phyloP scores from a whole-genome alignment of 129 eudicot species.

The Ambrosia trifida region DNA sequence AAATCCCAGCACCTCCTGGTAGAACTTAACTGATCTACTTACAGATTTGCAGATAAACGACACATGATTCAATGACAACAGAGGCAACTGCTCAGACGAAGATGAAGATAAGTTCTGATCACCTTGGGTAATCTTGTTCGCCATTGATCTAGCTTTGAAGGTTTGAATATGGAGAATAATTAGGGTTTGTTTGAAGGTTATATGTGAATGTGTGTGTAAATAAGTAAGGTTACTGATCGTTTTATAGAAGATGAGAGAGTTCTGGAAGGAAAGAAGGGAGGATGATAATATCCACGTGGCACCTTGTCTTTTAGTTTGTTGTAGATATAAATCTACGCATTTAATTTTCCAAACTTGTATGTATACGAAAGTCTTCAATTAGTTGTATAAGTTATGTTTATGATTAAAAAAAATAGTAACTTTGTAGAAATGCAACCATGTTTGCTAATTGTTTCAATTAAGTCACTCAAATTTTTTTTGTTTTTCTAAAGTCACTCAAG shows the following conservation, averaged over 20 bases:
- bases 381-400: too few relatives aligned
- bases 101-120: constrained; percentile 30
- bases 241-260: background rate
- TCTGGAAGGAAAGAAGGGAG: background rate
- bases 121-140: constrained; percentile 19
- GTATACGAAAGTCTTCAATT: too few relatives aligned
- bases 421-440: too few relatives aligned
- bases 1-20: constrained; percentile 61
- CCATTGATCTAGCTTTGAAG: background rate
- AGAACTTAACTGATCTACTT: constrained; percentile 49
- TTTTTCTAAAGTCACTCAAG: too few relatives aligned
- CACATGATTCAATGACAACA: constrained; percentile 62
- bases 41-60: constrained; percentile 72
- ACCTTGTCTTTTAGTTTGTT: background rate
- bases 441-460: too few relatives aligned
- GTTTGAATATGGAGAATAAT: background rate
- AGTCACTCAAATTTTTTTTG: too few relatives aligned
- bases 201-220: background rate
- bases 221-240: background rate
- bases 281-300: background rate
- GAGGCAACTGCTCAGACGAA: constrained; percentile 35
- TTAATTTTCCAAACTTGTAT: too few relatives aligned
- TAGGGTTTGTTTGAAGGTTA: background rate
- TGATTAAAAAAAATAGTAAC: too few relatives aligned
- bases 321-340: too few relatives aligned